A percentile compares a stretch with the other conserved stretches of the same genome.
phyloP scores from a whole-genome alignment of 2,329 filamentous ascomycete genomes.

The Fusarium tanahbumbuense region DNA sequence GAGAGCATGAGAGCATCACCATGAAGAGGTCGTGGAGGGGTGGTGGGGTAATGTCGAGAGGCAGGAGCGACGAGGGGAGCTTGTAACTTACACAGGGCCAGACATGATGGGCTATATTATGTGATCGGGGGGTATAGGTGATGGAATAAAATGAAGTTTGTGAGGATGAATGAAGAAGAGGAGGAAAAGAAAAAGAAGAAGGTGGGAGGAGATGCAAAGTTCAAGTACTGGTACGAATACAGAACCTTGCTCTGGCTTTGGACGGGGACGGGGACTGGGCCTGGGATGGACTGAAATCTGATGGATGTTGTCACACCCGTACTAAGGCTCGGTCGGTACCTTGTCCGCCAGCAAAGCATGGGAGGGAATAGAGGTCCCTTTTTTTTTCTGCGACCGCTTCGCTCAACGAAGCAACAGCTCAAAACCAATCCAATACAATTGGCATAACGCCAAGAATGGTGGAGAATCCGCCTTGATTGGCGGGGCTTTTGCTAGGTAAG shows the following conservation, averaged over 20 bases:
- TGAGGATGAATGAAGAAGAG: slow-evolving; percentile 35
- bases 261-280: neutral
- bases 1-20: slow-evolving; percentile 47
- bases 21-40: slow-evolving; percentile 49
- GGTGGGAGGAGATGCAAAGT: slow-evolving; percentile 35
- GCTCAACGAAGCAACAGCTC: slow-evolving; percentile 39
- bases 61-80: slow-evolving; percentile 42
- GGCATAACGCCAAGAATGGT: slow-evolving; percentile 45
- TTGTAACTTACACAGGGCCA: slow-evolving; percentile 73
- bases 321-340: slow-evolving; percentile 35
- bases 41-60: slow-evolving; percentile 53
- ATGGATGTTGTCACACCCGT: slow-evolving; percentile 39
- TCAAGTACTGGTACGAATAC: slow-evolving; percentile 39
- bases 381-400: slow-evolving; percentile 25
- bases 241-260: slow-evolving; percentile 25
- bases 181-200: slow-evolving; percentile 34
- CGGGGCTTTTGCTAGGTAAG: slow-evolving; percentile 36
- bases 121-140: slow-evolving; percentile 26
- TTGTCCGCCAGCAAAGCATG: slow-evolving; percentile 25
- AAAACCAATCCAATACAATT: slow-evolving; percentile 33
- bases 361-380: neutral
- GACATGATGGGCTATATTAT: slow-evolving; percentile 64
- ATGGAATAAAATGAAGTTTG: slow-evolving; percentile 20
- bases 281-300: slow-evolving; percentile 2
- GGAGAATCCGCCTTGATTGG: slow-evolving; percentile 44